These are phyloP conservation scores for Trypanosoma melophagium DNA, from an alignment of 208 protist genomes.

Conservation along the genomic window DNA sequence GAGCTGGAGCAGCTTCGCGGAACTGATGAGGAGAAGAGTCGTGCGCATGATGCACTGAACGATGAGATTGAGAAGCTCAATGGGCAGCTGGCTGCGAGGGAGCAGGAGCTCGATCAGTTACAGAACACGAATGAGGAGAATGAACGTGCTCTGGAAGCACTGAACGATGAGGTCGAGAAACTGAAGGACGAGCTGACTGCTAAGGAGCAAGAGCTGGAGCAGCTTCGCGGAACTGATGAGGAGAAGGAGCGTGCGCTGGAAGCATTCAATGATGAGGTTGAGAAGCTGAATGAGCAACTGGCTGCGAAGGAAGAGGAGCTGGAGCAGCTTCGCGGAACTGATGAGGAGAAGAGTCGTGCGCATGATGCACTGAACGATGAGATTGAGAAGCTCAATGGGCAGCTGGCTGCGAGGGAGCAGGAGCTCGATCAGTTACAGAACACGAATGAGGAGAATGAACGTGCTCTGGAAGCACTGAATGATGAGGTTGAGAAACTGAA, in stretches of 20 bases:
- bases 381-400: background rate
- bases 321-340: background rate
- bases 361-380: background rate
- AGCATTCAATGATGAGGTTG: no score
- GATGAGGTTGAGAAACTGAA: background rate
- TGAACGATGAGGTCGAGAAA: slow-evolving; percentile 23
- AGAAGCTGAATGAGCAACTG: no score
- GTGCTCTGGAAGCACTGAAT: background rate
- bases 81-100: slow-evolving; percentile 9
- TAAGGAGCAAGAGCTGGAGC: background rate
- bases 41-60: no score
- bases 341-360: background rate
- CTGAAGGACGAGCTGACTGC: slow-evolving; percentile 8
- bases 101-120: background rate
- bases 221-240: no score
- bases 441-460: background rate
- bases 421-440: background rate
- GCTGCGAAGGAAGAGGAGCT: slow-evolving; percentile 12
- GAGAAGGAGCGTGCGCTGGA: no score
- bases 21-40: no score
- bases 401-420: background rate
- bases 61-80: slow-evolving; percentile 12
- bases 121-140: background rate
- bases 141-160: slow-evolving; percentile 5
- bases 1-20: no score